These are phyloP conservation scores for Cryphonectria nitschkei DNA, from an alignment of 2,329 filamentous ascomycete species.

Conservation along the genomic window DNA sequence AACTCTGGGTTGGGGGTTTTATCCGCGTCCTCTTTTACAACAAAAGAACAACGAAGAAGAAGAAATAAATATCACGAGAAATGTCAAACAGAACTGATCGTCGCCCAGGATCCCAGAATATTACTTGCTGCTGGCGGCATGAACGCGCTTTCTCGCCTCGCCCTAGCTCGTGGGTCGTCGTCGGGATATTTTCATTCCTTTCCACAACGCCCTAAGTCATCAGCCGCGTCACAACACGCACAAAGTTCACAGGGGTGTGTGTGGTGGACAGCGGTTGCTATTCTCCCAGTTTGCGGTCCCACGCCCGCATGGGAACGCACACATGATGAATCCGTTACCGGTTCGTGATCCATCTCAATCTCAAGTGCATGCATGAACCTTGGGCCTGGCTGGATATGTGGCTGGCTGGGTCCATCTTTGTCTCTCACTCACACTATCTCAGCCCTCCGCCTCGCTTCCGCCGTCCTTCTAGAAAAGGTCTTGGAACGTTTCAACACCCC, in stretches of 20 bases:
- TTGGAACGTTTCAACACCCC: slow-evolving; percentile 15
- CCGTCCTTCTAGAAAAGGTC: slow-evolving; percentile 23
- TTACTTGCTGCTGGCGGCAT: background rate
- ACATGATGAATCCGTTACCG: background rate
- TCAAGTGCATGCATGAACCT: slow-evolving; percentile 2
- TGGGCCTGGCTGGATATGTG: background rate
- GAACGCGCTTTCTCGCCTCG: background rate
- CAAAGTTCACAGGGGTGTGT: background rate
- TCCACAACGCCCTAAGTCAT: background rate
- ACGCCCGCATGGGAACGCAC: background rate
- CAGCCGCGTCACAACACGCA: background rate
- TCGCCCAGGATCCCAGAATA: background rate
- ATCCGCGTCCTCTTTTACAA: background rate
- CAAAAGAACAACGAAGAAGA: background rate
- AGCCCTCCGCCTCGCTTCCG: slow-evolving; percentile 10
- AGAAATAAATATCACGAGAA: background rate
- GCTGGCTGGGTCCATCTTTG: background rate
- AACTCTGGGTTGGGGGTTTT: background rate
- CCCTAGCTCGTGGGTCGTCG: background rate
- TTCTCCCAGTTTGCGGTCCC: background rate
- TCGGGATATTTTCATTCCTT: background rate
- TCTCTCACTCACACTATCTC: background rate
- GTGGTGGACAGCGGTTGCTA: background rate
- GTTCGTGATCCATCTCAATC: background rate
- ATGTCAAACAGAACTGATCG: background rate